Percentiles rank a stretch among this genome's conserved stretches.
Conservation (phyloP, 2,329 filamentous ascomycete genomes). For the Monosporascus sp. region DNA sequence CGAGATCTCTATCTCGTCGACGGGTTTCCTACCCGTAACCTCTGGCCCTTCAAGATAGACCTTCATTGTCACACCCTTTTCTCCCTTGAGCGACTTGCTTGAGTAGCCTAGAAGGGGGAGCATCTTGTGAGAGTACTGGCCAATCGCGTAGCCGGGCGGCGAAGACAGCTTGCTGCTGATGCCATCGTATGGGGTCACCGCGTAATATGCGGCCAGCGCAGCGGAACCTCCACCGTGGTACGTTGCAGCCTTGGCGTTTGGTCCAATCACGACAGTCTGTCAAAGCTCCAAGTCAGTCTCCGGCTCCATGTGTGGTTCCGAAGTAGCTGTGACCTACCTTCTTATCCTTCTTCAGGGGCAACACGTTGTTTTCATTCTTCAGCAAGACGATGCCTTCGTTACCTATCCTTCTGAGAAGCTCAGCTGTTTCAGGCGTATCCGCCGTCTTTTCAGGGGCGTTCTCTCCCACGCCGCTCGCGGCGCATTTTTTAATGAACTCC, state of each 20-base stretch:
- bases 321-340: conserved; percentile 33
- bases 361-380: conserved; percentile 61
- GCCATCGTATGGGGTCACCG: conserved; percentile 67
- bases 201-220: conserved; percentile 56
- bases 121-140: conserved; percentile 60
- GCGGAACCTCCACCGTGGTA: conserved; percentile 64
- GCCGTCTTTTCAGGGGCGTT: conserved; percentile 47
- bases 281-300: conserved; percentile 1
- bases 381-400: conserved; percentile 67
- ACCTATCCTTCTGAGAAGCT: conserved; percentile 59
- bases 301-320: too few species aligned
- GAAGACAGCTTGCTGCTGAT: conserved; percentile 50
- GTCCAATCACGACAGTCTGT: conserved; percentile 50
- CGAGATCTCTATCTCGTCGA: conserved; percentile 45
- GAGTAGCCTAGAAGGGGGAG: conserved; percentile 53
- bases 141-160: conserved; percentile 48
- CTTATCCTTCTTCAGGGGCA: conserved; percentile 60
- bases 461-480: conserved; percentile 48
- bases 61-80: conserved; percentile 55
- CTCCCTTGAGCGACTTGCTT: conserved; percentile 46
- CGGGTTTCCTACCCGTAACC: conserved; percentile 37
- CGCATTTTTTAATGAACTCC: conserved; percentile 53
- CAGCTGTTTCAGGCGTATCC: conserved; percentile 58
- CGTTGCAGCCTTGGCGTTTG: conserved; percentile 51
- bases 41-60: conserved; percentile 56